A percentile compares a stretch with the other conserved stretches of the same genome.
Evolutionary conservation across 495 filamentous ascomycete species (phyloP).

Genomic region (Aspergillus nanangensis): DNA sequence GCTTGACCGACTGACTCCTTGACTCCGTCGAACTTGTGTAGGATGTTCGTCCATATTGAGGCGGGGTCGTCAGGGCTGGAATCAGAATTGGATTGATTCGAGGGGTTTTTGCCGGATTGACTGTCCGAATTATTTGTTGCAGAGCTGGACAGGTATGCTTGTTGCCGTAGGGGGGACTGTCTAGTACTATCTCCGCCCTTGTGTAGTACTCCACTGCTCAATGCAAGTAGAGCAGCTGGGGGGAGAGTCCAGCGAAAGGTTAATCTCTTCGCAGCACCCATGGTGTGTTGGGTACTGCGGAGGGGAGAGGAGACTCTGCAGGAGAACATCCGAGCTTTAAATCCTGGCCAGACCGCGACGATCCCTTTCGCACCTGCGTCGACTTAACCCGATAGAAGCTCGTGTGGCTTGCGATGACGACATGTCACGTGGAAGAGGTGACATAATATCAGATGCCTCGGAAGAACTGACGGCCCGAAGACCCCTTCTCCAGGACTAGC

Average conservation of each 20-base stretch:
- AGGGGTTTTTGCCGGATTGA: conserved; percentile 8
- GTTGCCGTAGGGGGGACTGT: conserved; percentile 16
- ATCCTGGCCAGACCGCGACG: conserved; percentile 12
- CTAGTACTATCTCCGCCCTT: conserved; percentile 23
- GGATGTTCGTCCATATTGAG: conserved; percentile 57
- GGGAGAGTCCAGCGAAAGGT: conserved; percentile 36
- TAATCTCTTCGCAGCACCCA: conserved; percentile 28
- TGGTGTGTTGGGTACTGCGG: conserved; percentile 27
- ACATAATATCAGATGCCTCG: not conserved
- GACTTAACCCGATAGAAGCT: not conserved
- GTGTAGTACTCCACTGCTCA: conserved; percentile 19
- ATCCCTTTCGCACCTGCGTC: conserved; percentile 3
- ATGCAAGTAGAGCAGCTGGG: conserved; percentile 31
- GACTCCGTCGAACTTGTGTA: conserved; percentile 50
- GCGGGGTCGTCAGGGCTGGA: too few relatives aligned
- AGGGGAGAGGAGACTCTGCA: conserved; percentile 58
- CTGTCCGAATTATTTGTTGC: conserved; percentile 9
- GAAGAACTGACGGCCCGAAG: conserved; percentile 18
- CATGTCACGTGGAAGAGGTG: conserved; percentile 15
- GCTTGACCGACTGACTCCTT: conserved; percentile 48
- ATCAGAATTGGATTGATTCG: not conserved
- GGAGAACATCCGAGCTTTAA: conserved; percentile 27
- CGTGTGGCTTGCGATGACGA: too few relatives aligned
- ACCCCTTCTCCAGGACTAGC: conserved; percentile 19
- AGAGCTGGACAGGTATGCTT: conserved; percentile 21